Percentiles rank a stretch among this genome's conserved stretches.
Evolutionary conservation across 108 stramenopile genomes (phyloP).

Genomic region (Hondaea fermentalgiana): DNA sequence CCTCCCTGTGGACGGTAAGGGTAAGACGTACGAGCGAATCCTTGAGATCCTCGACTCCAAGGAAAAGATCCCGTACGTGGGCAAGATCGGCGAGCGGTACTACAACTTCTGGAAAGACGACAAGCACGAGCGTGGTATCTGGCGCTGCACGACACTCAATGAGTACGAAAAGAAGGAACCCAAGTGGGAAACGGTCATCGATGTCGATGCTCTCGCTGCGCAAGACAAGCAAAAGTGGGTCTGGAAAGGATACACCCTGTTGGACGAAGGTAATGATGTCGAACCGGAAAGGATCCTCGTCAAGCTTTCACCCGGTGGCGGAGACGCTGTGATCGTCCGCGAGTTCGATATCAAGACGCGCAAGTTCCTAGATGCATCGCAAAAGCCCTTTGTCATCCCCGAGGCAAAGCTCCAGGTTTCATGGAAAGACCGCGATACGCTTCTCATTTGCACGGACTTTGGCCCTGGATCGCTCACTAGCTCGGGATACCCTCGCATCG

Average conservation of each 20-base stretch:
- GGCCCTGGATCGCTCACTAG: constrained; percentile 60
- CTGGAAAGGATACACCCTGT: constrained; percentile 61
- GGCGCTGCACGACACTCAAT: constrained; percentile 62
- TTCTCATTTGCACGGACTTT: constrained; percentile 57
- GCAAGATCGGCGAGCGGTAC: constrained; percentile 16
- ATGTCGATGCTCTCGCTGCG: constrained; percentile 67
- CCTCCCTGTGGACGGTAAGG: background rate
- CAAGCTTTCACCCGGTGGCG: constrained; percentile 68
- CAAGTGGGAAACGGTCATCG: constrained; percentile 70
- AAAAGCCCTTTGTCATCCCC: constrained; percentile 35
- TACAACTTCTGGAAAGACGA: constrained; percentile 50
- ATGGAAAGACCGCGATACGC: constrained; percentile 55
- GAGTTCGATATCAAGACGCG: constrained; percentile 71
- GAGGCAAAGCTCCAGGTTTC: constrained; percentile 64
- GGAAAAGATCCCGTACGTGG: constrained; percentile 32
- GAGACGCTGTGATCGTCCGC: constrained; percentile 71
- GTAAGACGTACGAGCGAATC: background rate
- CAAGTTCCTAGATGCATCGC: constrained; percentile 55
- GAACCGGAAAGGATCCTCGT: constrained; percentile 53
- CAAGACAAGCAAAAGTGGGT: constrained; percentile 69
- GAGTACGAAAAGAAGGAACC: constrained; percentile 40
- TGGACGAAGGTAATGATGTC: constrained; percentile 41
- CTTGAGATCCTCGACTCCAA: constrained; percentile 25
- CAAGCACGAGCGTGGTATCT: constrained; percentile 55
- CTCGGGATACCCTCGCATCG: constrained; percentile 76